A percentile compares a stretch with the other conserved stretches of the same genome.
Evolutionary conservation across 257 asterid species (phyloP).

Genomic region (Nicotiana benthamiana): DNA sequence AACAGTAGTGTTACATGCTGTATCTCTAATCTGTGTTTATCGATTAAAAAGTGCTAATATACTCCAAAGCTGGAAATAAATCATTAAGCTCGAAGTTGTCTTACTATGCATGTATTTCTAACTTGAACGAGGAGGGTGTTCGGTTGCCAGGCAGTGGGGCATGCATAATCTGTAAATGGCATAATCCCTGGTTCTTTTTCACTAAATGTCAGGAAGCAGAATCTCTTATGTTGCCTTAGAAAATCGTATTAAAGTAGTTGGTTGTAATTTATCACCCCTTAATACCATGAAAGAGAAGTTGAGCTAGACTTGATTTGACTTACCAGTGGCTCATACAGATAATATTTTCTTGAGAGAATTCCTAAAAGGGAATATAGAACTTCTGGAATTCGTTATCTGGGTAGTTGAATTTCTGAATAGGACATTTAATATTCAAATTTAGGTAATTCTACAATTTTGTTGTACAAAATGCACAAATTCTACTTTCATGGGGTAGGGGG

Average conservation of each 20-base stretch:
- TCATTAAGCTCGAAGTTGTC: background rate
- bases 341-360: background rate
- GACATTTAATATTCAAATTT: background rate
- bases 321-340: background rate
- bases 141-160: background rate
- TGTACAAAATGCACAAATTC: background rate
- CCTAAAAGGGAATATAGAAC: background rate
- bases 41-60: background rate
- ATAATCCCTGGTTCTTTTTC: background rate
- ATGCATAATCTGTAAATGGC: background rate
- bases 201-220: background rate
- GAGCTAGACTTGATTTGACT: background rate
- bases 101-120: background rate
- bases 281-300: background rate
- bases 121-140: background rate
- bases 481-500: no score
- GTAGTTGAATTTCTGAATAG: background rate
- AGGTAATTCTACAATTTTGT: background rate
- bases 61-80: background rate
- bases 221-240: background rate
- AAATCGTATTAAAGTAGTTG: background rate
- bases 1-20: background rate
- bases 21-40: background rate
- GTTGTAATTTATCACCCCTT: background rate
- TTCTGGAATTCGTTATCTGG: background rate